Base-by-base conservation (phyloP, 2,329 filamentous ascomycete genomes). In the Pseudogymnoascus verrucosus region DNA sequence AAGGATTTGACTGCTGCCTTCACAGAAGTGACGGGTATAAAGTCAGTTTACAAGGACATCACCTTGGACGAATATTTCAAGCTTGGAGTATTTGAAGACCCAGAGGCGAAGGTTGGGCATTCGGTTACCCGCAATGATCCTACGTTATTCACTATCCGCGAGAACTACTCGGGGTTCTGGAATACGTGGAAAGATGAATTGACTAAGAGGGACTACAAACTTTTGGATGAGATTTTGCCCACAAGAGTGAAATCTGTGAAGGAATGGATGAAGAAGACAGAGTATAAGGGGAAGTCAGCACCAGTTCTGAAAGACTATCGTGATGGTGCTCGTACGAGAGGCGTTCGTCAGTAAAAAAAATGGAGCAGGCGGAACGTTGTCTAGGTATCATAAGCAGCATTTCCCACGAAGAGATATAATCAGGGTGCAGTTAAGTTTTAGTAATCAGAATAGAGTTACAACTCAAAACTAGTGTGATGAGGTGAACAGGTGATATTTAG, bases 81-180 rank as follows among this genome's bases (percentile, higher is more conserved):
- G 7, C 37, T 60, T 6, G 64, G 64, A 2, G 7, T 62, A 1
- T 67, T 69, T 23, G 60, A 62, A 1, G 12, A 63, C 44, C 62
- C 66, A n/a, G 67, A 70, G 28, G 60, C 34, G 4, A 69, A 68
- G 40, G 54, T 69, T 11, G 66, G 66, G 0, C 64, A 69, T 57
- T 64, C 63, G 3, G 64, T 63, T 19, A 63, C 19, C 3, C n/a
- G 51, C 28, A 37, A 66, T 36, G 68, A 69, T 57, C 28, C 60
- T 1, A 69, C 69, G 1, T 21, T 69, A 36, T 57, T 63, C 60
- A 68, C 63, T 1, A 62, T 61, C 37, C 63, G 69, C 16, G 64
- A 70, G 59, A 69, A 69, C 57, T 70, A 68, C 57, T 63, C 66
- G 0, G 68, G 66, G 0, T 70, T 69, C 21, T 69, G 67, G 67